Base-by-base conservation (phyloP, 306 rosid genomes). In the Lathyrus tuberosus region DNA sequence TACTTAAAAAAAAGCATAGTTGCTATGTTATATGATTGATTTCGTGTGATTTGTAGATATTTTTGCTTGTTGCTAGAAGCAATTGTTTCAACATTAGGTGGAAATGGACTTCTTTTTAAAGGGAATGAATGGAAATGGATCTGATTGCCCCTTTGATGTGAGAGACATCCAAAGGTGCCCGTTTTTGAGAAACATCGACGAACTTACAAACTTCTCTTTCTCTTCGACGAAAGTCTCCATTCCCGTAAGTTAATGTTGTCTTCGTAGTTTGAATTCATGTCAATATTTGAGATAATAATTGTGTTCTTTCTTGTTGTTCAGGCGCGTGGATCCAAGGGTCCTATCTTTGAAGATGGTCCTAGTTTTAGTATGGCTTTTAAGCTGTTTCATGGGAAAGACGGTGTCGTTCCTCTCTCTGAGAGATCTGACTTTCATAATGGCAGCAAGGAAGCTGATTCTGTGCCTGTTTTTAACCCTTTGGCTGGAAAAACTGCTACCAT, bases 361-460 rank as follows among this genome's bases (percentile, higher is more conserved):
- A 70, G 77, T 84, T 91, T 91, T 82, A 91, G 75, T 74, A 72
- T 33, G 40, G 88, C 96, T 15, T 91, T 88, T 81, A 85, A 85
- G 75, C 84, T 91, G 24, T 91, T 91, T 72, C 97, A 88, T 71
- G 97, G 96, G 78, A 91, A 86, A 76, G 85, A 91, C 66, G 96
- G 97, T 17, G 80, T 91, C 5, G 64, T 91, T 49, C 97, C 97
- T 16, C 91, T 91, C 18, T 81, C 83, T 11, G 91, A 78, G 67
- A 77, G 74, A 77, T 78, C 82, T 22, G 63, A 67, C 28, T 58
- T 73, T 61, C 67, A 52, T 35, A 44, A 8, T 38, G 79, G 77
- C 48, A 17, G 14, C 42, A 26, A 62, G 26, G 81, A 87, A 69
- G 79, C 67, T 4, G 81, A 76, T 74, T 77, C 86, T 17, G 17